Conservation (phyloP, 129 eudicot species). For the Calendula officinalis region DNA sequence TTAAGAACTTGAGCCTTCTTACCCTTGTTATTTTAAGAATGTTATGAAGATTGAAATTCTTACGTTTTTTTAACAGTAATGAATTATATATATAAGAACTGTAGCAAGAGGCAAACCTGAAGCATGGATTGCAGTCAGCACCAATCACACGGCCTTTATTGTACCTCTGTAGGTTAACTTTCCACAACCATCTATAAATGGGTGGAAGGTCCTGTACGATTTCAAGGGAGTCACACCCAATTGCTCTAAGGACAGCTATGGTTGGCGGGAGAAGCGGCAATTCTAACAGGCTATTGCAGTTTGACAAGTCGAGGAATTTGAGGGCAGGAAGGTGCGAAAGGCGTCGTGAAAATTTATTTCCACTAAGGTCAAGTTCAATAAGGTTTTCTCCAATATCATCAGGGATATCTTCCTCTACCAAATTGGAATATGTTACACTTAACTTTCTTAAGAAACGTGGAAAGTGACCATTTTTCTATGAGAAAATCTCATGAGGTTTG, state of each 20-base stretch:
- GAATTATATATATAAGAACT: too few species aligned
- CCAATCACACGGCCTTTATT: background rate
- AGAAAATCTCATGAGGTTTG: too few species aligned
- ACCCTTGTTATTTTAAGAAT: background rate
- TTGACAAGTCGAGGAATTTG: background rate
- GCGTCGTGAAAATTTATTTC: background rate
- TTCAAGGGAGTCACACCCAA: background rate
- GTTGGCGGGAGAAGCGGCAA: constrained; percentile 4
- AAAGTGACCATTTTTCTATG: too few species aligned
- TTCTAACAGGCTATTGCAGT: background rate
- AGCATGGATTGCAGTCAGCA: background rate
- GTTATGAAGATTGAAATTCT: background rate
- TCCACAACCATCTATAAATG: background rate
- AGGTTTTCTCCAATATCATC: background rate
- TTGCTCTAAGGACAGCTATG: background rate
- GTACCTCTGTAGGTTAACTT: background rate
- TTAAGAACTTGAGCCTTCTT: too few species aligned
- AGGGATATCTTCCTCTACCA: background rate
- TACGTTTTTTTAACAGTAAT: too few species aligned
- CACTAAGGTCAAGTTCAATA: background rate
- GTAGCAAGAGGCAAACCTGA: background rate
- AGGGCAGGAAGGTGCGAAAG: background rate
- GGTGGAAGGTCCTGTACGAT: background rate
- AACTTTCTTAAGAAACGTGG: background rate
- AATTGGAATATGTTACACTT: background rate